These are phyloP conservation scores for Crataegus laevigata DNA, from an alignment of 306 rosid species.

Conservation along the genomic window DNA sequence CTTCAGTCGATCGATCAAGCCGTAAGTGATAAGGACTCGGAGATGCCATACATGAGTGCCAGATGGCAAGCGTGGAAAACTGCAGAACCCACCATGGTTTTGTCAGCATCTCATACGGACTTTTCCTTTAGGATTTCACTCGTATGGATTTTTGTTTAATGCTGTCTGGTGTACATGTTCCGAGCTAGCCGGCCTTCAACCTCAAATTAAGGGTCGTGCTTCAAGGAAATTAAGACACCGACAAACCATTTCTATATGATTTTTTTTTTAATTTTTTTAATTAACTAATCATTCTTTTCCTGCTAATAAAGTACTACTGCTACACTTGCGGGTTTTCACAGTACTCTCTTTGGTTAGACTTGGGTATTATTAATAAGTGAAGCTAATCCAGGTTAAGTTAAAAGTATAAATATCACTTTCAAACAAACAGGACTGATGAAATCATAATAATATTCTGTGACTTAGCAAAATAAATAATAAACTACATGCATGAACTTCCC, in stretches of 20 bases:
- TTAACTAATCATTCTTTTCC: neutral
- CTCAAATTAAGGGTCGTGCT: slow-evolving; percentile 5
- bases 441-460: too few species aligned
- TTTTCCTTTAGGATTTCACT: neutral
- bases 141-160: neutral
- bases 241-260: neutral
- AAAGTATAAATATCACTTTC: too few species aligned
- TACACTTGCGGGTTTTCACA: neutral
- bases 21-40: neutral
- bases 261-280: neutral
- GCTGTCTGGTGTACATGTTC: neutral
- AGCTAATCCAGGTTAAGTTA: too few species aligned
- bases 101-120: neutral
- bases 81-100: neutral
- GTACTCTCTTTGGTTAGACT: neutral
- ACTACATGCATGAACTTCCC: too few species aligned
- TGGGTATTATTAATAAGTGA: too few species aligned
- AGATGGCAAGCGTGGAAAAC: neutral
- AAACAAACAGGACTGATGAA: too few species aligned
- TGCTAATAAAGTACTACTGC: neutral
- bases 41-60: neutral
- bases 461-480: too few species aligned
- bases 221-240: neutral
- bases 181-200: slow-evolving; percentile 3
- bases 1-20: neutral